These are phyloP conservation scores for Tricholoma sp. DNA, from an alignment of 768 basidiomycete species.

Conservation along the genomic window DNA sequence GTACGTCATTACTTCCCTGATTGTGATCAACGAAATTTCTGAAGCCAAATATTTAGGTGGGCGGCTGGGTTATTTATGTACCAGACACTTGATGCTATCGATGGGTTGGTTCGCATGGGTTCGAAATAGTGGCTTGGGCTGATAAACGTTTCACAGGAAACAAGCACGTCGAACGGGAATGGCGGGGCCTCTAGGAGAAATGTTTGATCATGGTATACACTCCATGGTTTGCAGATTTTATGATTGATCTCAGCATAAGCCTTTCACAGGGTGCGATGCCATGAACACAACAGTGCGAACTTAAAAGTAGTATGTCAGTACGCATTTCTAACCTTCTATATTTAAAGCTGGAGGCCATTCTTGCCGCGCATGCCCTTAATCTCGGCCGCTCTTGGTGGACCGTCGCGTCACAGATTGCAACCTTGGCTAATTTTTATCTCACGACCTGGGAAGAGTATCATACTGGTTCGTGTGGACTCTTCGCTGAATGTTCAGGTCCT, in stretches of 20 bases:
- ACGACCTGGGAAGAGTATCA: constrained; percentile 87
- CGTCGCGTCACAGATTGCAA: constrained; percentile 75
- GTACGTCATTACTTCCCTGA: constrained; percentile 35
- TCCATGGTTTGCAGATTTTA: neutral
- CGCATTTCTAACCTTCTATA: neutral
- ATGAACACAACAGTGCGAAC: constrained; percentile 82
- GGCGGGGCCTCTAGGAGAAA: constrained; percentile 95
- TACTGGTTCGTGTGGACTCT: constrained; percentile 51
- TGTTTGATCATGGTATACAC: constrained; percentile 91
- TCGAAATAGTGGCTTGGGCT: constrained; percentile 3
- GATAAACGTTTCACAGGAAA: constrained; percentile 47
- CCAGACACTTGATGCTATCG: constrained; percentile 85
- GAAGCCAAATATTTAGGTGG: constrained; percentile 49
- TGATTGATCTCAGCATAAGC: neutral
- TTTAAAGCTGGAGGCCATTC: constrained; percentile 76
- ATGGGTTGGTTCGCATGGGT: constrained; percentile 54
- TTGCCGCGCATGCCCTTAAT: constrained; percentile 81
- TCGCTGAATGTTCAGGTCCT: neutral
- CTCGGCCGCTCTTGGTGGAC: constrained; percentile 98
- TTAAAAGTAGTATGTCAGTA: neutral
- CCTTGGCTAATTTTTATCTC: constrained; percentile 74
- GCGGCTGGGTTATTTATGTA: constrained; percentile 86
- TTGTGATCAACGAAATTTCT: neutral
- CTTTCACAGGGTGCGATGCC: constrained; percentile 72
- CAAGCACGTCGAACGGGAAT: constrained; percentile 95